Evolutionary conservation across 768 basidiomycete species (phyloP).

Genomic region (Tulasnella sp.): DNA sequence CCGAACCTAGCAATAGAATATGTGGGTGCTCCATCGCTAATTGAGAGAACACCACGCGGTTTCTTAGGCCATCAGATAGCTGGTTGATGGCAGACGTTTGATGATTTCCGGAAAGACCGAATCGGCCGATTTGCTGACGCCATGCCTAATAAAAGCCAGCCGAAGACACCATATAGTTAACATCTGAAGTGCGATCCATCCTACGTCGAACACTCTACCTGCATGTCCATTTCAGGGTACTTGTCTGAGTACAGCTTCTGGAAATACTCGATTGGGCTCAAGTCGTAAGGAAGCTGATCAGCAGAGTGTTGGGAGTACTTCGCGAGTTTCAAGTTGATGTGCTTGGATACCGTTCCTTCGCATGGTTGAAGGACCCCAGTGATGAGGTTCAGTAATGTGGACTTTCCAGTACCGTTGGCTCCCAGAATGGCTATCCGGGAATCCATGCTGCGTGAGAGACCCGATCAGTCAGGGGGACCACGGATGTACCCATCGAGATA

Average conservation of each 20-base stretch:
- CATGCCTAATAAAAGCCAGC: slow-evolving; percentile 52
- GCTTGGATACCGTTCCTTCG: slow-evolving; percentile 83
- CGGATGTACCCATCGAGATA: not conserved
- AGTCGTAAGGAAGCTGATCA: slow-evolving; percentile 94
- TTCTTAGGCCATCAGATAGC: slow-evolving; percentile 90
- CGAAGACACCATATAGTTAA: not conserved
- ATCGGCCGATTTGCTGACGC: slow-evolving; percentile 90
- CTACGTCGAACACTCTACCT: slow-evolving; percentile 33
- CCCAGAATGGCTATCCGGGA: slow-evolving; percentile 93
- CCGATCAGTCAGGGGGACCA: not conserved
- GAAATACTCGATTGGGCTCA: slow-evolving; percentile 88
- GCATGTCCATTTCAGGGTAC: slow-evolving; percentile 88
- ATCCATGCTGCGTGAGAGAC: slow-evolving; percentile 60
- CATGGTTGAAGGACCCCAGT: slow-evolving; percentile 70
- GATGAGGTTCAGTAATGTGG: slow-evolving; percentile 84
- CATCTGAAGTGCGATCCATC: not conserved
- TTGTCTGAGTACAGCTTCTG: slow-evolving; percentile 68
- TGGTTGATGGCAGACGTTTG: slow-evolving; percentile 92
- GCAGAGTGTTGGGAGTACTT: slow-evolving; percentile 99
- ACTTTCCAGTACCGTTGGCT: slow-evolving; percentile 92
- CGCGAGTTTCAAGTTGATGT: slow-evolving; percentile 83
- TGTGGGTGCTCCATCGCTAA: slow-evolving; percentile 97
- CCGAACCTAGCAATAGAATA: slow-evolving; percentile 72
- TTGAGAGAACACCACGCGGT: slow-evolving; percentile 95
- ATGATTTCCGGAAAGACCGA: slow-evolving; percentile 89